Evolutionary conservation across 2,329 filamentous ascomycete species (phyloP).

Genomic region (Fusarium graminum): DNA sequence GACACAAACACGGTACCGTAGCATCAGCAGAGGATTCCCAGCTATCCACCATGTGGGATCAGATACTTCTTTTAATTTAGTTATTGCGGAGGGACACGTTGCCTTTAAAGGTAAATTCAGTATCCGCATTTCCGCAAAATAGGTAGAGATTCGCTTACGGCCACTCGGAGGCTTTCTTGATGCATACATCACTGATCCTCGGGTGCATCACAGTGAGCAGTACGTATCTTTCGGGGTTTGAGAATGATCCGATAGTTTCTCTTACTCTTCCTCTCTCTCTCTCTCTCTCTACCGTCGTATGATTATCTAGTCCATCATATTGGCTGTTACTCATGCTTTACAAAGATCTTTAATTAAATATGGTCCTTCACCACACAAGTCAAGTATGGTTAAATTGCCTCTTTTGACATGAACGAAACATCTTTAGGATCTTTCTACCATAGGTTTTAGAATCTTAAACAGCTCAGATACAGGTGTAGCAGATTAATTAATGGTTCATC

Average conservation of each 20-base stretch:
- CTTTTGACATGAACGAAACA: no score
- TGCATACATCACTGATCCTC: slow-evolving; percentile 12
- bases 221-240: slow-evolving; percentile 8
- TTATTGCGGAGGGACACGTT: not conserved
- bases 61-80: not conserved
- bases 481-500: no score
- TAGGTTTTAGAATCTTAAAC: no score
- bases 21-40: slow-evolving; percentile 15
- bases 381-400: no score
- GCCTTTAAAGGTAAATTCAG: not conserved
- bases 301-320: not conserved
- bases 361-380: no score
- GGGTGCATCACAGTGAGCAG: slow-evolving; percentile 12
- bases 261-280: no score
- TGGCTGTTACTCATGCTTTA: no score
- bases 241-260: not conserved
- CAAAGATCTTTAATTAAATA: no score
- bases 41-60: not conserved
- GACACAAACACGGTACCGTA: not conserved
- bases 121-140: not conserved
- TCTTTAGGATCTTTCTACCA: no score
- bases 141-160: not conserved
- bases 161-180: slow-evolving; percentile 13
- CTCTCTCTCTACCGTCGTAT: not conserved
- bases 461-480: no score